Evolutionary conservation across 2,329 filamentous ascomycete genomes (phyloP).

Genomic region (Apiospora saccharicola): DNA sequence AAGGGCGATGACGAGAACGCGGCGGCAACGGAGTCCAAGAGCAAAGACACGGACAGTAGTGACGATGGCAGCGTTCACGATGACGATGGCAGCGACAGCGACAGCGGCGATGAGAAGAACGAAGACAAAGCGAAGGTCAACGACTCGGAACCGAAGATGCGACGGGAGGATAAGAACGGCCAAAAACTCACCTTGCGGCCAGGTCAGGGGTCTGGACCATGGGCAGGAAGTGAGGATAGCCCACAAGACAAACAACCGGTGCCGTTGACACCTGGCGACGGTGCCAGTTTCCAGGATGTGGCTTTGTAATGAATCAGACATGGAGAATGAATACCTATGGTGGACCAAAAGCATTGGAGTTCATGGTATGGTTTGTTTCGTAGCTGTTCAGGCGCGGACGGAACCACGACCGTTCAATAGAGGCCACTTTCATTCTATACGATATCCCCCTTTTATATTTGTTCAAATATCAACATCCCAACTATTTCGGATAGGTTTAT

Average conservation of each 20-base stretch:
- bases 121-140: slow-evolving; percentile 41
- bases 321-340: background rate
- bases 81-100: slow-evolving; percentile 26
- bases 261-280: slow-evolving; percentile 58
- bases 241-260: slow-evolving; percentile 49
- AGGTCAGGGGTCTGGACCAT: slow-evolving; percentile 33
- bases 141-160: slow-evolving; percentile 62
- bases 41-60: slow-evolving; percentile 30
- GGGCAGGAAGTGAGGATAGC: slow-evolving; percentile 42
- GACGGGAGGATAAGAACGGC: slow-evolving; percentile 61
- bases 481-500: background rate
- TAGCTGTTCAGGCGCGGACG: background rate
- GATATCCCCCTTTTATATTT: background rate
- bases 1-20: slow-evolving; percentile 29
- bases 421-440: slow-evolving; percentile 3
- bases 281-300: slow-evolving; percentile 70
- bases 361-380: background rate
- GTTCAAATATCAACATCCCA: too few species aligned
- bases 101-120: slow-evolving; percentile 43
- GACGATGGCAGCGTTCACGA: slow-evolving; percentile 29
- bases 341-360: background rate
- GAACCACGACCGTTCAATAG: background rate
- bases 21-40: slow-evolving; percentile 21
- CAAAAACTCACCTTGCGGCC: slow-evolving; percentile 61
- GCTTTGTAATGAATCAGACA: slow-evolving; percentile 53